Evolutionary conservation across 169 alveolate species (phyloP).

Genomic region (Plasmodium cynomolgi): DNA sequence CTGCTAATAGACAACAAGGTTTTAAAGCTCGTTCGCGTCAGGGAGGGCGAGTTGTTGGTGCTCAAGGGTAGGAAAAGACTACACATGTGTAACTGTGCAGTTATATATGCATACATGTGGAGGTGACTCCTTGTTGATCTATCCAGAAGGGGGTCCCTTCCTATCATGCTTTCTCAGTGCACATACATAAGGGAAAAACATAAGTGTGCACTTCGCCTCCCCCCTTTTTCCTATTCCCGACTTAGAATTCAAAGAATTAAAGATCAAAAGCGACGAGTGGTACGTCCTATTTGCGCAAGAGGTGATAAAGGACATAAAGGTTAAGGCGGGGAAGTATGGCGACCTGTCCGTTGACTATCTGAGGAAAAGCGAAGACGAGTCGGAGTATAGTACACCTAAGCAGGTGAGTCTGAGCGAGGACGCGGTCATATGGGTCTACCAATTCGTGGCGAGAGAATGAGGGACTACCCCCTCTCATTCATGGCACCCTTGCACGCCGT

Average conservation of each 20-base stretch:
- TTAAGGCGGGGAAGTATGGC: conserved; percentile 61
- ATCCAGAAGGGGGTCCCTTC: neutral
- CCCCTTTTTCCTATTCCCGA: neutral
- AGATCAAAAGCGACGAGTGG: conserved; percentile 50
- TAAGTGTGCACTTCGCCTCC: neutral
- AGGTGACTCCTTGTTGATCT: neutral
- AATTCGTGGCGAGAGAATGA: neutral
- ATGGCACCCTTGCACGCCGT: neutral
- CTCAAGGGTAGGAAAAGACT: conserved; percentile 22
- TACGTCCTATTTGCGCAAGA: conserved; percentile 62
- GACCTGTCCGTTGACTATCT: conserved; percentile 63
- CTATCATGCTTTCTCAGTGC: too few relatives aligned
- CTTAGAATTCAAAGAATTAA: conserved; percentile 37
- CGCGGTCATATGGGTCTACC: neutral
- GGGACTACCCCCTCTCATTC: neutral
- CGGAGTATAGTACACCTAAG: conserved; percentile 30
- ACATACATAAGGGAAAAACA: neutral
- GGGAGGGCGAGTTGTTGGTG: conserved; percentile 50
- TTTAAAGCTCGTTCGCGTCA: conserved; percentile 24
- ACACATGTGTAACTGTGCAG: neutral
- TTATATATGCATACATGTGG: neutral
- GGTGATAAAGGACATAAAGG: conserved; percentile 51
- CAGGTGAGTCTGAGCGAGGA: conserved; percentile 4
- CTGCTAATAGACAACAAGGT: conserved; percentile 57
- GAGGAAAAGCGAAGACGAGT: conserved; percentile 42